Evolutionary conservation across 2,329 filamentous ascomycete genomes (phyloP), one percentile per base, ranked within the genome.

Genomic region (Arthroderma sp.): DNA sequence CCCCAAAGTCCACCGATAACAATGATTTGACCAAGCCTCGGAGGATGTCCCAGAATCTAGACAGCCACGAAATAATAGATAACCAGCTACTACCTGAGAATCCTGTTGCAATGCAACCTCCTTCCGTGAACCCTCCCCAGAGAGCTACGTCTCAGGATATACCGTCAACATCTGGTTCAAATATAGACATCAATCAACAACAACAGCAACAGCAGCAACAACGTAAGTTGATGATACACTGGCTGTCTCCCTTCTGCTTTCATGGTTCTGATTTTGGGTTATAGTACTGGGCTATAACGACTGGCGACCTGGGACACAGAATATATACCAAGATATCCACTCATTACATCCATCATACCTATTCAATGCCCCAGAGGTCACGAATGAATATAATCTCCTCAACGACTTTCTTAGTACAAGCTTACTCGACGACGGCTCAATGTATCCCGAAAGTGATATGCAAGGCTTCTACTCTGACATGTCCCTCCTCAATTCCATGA

Each of bases 361-460:
- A 82, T 93, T 95, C 67, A 83, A 82, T 61, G 78, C 80, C n/a
- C 85, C 87, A 50, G 91, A 98, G 66, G 85, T 95, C 55, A 88
- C 84, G 49, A 91, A 91, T 67, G 91, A 98, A 70, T 95, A 94
- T 64, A 94, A 95, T 61, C 71, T 96, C 42, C 78, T 98, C 59
- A 94, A 93, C 70, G 89, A 98, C 64, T 96, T 96, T 61, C 75
- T 98, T 49, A 91, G 88, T 63, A 93, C 81, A 53, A 94, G 85
- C 60, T 70, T 95, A 45, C 75, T 95, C 52, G 88, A 96, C 66
- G 88, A 94, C 61, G 78, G 77, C 49, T 78, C 78, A 43, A 73
- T 81, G 47, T 78, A 81, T 45, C 75, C 80, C 59, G 66, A 65
- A 32, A 79, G 85, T 49, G 83, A 86, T 51, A 70, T 73, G 51